Evolutionary conservation across 129 eudicot genomes (phyloP).

Genomic region (Helianthus tuberosus): DNA sequence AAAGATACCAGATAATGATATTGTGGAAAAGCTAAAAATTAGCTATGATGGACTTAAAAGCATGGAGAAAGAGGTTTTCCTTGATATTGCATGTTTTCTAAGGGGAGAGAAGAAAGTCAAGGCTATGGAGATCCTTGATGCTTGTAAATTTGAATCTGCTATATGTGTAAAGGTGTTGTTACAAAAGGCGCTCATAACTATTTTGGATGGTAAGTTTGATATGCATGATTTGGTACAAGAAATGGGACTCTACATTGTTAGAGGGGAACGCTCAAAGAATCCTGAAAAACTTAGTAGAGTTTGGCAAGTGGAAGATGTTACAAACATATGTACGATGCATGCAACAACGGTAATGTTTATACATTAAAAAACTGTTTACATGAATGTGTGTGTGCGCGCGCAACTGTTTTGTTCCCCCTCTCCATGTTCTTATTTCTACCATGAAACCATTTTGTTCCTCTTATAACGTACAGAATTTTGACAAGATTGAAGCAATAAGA

Average conservation of each 20-base stretch:
- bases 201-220: neutral
- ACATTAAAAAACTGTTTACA: no score
- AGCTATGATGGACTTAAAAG: conserved; percentile 26
- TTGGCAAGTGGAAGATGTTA: conserved; percentile 14
- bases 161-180: conserved; percentile 20
- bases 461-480: neutral
- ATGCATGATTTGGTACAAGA: conserved; percentile 35
- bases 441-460: neutral
- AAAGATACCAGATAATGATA: conserved; percentile 11
- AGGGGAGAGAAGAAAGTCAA: neutral
- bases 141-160: conserved; percentile 13
- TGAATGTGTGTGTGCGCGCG: neutral
- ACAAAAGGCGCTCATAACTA: conserved; percentile 12
- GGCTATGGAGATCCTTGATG: conserved; percentile 21
- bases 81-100: conserved; percentile 32
- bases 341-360: conserved; percentile 2
- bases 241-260: conserved; percentile 34
- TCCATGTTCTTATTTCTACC: no score
- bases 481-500: conserved; percentile 12
- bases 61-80: conserved; percentile 17
- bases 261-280: conserved; percentile 5
- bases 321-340: neutral
- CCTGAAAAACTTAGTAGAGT: conserved; percentile 25
- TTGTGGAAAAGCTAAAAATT: conserved; percentile 24
- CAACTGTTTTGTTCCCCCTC: no score